phyloP scores from a whole-genome alignment of 257 asterid genomes.

The Nicotiana tomentosiformis region DNA sequence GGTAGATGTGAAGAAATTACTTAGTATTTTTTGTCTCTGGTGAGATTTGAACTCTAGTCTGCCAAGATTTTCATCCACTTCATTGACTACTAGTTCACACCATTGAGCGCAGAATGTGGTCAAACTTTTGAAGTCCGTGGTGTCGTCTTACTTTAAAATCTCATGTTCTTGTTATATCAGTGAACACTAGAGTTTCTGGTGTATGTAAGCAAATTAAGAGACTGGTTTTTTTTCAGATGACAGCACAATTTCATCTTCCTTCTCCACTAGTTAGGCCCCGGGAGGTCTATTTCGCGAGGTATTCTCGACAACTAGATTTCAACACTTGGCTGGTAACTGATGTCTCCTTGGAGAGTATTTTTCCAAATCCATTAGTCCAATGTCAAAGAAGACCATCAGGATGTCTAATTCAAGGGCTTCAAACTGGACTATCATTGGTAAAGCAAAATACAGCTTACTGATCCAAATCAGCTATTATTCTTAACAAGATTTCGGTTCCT shows the following conservation, averaged over 20 bases:
- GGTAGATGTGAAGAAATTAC: too few relatives aligned
- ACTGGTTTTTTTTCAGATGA: constrained; percentile 25
- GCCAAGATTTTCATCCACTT: too few relatives aligned
- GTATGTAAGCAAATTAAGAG: neutral
- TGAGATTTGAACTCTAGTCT: too few relatives aligned
- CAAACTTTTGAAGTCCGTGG: neutral
- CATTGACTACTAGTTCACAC: too few relatives aligned
- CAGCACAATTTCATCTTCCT: constrained; percentile 41
- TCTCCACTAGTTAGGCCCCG: constrained; percentile 42
- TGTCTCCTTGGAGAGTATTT: constrained; percentile 45
- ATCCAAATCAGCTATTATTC: too few relatives aligned
- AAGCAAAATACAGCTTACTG: neutral
- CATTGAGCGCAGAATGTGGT: too few relatives aligned
- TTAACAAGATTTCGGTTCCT: neutral
- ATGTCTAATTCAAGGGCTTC: constrained; percentile 43
- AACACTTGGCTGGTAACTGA: constrained; percentile 50
- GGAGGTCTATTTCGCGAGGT: constrained; percentile 40
- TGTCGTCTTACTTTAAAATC: neutral
- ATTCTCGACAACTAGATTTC: constrained; percentile 29
- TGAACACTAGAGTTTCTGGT: neutral
- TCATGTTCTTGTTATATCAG: neutral
- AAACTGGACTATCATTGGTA: constrained; percentile 38
- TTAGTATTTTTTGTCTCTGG: too few relatives aligned
- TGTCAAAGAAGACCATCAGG: constrained; percentile 55
- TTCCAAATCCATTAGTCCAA: constrained; percentile 25